Conservation (phyloP, 768 basidiomycete genomes). For the Boletellus ananiceps region DNA sequence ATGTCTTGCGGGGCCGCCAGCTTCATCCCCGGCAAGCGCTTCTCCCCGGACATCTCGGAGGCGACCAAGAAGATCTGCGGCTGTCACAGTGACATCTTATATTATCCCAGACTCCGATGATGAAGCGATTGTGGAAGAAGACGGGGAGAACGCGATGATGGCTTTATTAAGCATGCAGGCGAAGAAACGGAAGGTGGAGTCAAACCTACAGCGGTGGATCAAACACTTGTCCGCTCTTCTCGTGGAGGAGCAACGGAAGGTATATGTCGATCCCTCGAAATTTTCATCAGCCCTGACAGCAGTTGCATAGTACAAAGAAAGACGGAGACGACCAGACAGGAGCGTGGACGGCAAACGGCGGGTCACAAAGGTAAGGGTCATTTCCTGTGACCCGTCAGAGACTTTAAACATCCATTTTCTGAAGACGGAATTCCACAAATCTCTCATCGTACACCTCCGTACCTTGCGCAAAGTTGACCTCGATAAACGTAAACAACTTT, state of each 20-base stretch:
- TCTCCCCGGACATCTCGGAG: slow-evolving; percentile 37
- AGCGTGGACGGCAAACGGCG: slow-evolving; percentile 45
- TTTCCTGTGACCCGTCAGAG: neutral
- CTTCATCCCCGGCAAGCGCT: slow-evolving; percentile 11
- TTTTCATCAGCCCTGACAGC: slow-evolving; percentile 5
- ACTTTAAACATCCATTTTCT: neutral
- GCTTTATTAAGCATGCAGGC: slow-evolving; percentile 27
- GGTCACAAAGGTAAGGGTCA: slow-evolving; percentile 49
- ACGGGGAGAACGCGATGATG: slow-evolving; percentile 33
- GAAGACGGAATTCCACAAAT: slow-evolving; percentile 69
- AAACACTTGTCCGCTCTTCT: slow-evolving; percentile 55
- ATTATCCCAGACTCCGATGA: slow-evolving; percentile 68
- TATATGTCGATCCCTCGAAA: slow-evolving; percentile 19
- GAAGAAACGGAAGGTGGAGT: slow-evolving; percentile 38
- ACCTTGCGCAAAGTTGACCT: slow-evolving; percentile 57
- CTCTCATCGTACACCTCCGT: slow-evolving; percentile 52
- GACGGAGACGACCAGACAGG: slow-evolving; percentile 53
- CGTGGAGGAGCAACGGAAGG: slow-evolving; percentile 69
- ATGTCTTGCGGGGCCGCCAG: slow-evolving; percentile 13
- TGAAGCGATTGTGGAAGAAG: slow-evolving; percentile 45
- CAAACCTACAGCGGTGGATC: slow-evolving; percentile 61
- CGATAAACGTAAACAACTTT: slow-evolving; percentile 43
- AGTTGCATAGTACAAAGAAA: slow-evolving; percentile 51
- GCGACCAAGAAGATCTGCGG: slow-evolving; percentile 56
- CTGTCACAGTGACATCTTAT: slow-evolving; percentile 53